Evolutionary conservation across 805 yeast species (phyloP), one percentile per base, ranked within the genome.

Genomic region (Saturnispora besseyi): DNA sequence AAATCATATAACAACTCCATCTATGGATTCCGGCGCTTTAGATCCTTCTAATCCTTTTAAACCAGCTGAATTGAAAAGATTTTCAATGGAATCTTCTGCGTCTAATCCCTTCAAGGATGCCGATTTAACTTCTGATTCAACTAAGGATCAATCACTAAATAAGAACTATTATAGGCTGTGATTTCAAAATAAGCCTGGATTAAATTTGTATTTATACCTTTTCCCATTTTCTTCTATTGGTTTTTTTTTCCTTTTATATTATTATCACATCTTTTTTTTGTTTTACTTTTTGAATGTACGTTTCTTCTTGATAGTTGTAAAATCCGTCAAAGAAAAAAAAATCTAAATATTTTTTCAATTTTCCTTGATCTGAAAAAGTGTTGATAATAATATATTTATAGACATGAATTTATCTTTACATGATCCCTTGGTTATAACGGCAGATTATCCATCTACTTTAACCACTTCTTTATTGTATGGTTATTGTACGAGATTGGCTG

Each of bases 371-470:
- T 22, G 30, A 9, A 38, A 38, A 38, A 11, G 8, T 10, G 21
- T 9, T 11, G 10, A 24, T 38, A 24, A 9, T 12, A 10, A 22
- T 13, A 31, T 3, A 13, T 31, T 9, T 31, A 8, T 5, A 31
- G 12, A 28, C 5, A 87, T 87, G 93, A 90, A 90, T 64, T 70
- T 89, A 32, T 74, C 93, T 9, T 73, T 91, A 24, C 78, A 87
- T 55, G 98, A 90, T 65, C 97, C 97, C 3, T 87, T 88, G 64
- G 80, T 91, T 2, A 89, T 91, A 22, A 83, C 95, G 21, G 88
- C 87, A 60, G 98, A 90, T 61, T 90, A 78, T 59, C 98, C 98
- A 0, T 96, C 90, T 53, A 76, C 83, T 1, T 75, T 87, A n/a
- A 76, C 84, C 2, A 81, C 81, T 53, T 81, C 90, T 0, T 67